phyloP scores from a whole-genome alignment of 805 yeast genomes.

The Candida wancherniae region DNA sequence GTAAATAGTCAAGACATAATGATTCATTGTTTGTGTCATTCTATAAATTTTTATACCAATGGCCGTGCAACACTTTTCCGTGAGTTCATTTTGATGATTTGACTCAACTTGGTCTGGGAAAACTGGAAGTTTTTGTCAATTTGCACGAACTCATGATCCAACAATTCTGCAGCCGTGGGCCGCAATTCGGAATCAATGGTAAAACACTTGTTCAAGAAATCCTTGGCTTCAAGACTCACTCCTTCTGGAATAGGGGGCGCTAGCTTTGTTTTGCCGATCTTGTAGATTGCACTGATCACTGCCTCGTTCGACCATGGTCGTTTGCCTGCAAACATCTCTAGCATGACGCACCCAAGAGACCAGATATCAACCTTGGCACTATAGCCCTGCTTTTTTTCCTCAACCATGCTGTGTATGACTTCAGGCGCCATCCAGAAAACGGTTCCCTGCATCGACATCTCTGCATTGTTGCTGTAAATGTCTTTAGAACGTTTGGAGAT shows the following conservation, averaged over 20 bases:
- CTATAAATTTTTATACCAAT: too few relatives aligned
- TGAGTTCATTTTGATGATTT: conserved; percentile 38
- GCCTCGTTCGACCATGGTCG: conserved; percentile 97
- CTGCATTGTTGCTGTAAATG: conserved; percentile 85
- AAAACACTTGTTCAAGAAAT: conserved; percentile 74
- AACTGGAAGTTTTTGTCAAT: conserved; percentile 44
- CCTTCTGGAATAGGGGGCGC: conserved; percentile 98
- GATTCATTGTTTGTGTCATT: too few relatives aligned
- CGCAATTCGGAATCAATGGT: conserved; percentile 69
- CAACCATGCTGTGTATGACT: conserved; percentile 79
- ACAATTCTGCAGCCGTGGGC: conserved; percentile 75
- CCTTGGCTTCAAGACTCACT: conserved; percentile 61
- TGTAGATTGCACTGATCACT: conserved; percentile 90
- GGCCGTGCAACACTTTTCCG: conserved; percentile 7
- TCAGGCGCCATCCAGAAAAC: conserved; percentile 99
- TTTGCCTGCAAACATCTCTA: conserved; percentile 97
- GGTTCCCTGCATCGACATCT: conserved; percentile 98
- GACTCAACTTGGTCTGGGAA: conserved; percentile 49
- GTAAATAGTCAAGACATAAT: conserved; percentile 12
- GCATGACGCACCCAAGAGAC: conserved; percentile 95
- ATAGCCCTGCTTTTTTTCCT: conserved; percentile 78
- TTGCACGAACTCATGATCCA: conserved; percentile 49
- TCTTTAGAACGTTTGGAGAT: conserved; percentile 75
- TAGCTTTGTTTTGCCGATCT: conserved; percentile 74
- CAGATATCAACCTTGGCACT: conserved; percentile 98